Evolutionary conservation across 495 filamentous ascomycete genomes (phyloP).

Genomic region (Penicillium paxilli): DNA sequence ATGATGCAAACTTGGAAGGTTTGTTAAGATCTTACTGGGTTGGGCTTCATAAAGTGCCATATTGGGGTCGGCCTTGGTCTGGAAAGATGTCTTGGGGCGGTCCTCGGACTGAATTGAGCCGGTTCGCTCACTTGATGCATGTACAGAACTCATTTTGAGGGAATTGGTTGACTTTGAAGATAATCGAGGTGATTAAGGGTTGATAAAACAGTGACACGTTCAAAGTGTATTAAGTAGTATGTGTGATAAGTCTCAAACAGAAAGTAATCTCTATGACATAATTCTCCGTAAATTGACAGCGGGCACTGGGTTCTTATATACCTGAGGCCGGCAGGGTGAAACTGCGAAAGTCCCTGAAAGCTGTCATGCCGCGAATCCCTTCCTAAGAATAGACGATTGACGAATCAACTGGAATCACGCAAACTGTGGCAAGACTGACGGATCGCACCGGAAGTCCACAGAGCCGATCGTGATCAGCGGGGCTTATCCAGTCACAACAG

Average conservation of each 20-base stretch:
- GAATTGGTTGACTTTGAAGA: not conserved
- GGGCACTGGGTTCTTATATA: not conserved
- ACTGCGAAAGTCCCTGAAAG: conserved; percentile 2
- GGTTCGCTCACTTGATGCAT: conserved; percentile 27
- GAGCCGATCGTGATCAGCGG: conserved; percentile 18
- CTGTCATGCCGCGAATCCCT: not conserved
- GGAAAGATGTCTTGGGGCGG: conserved; percentile 58
- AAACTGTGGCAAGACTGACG: conserved; percentile 20
- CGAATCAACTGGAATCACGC: conserved; percentile 18
- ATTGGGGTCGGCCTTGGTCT: conserved; percentile 84
- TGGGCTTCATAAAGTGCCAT: conserved; percentile 81
- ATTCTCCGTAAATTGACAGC: not conserved
- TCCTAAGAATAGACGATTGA: conserved; percentile 25
- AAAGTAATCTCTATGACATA: not conserved
- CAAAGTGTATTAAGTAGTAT: not conserved
- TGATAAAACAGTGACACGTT: not conserved
- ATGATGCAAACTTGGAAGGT: not conserved
- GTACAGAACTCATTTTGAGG: conserved; percentile 24
- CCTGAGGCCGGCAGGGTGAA: not conserved
- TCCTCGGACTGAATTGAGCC: conserved; percentile 28
- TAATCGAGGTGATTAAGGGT: not conserved
- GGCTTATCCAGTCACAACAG: not conserved
- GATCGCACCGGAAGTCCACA: conserved; percentile 12
- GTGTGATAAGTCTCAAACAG: not conserved
- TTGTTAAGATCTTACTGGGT: conserved; percentile 68